phyloP scores from a whole-genome alignment of 2,329 filamentous ascomycete species.

The Fusarium chuoi region DNA sequence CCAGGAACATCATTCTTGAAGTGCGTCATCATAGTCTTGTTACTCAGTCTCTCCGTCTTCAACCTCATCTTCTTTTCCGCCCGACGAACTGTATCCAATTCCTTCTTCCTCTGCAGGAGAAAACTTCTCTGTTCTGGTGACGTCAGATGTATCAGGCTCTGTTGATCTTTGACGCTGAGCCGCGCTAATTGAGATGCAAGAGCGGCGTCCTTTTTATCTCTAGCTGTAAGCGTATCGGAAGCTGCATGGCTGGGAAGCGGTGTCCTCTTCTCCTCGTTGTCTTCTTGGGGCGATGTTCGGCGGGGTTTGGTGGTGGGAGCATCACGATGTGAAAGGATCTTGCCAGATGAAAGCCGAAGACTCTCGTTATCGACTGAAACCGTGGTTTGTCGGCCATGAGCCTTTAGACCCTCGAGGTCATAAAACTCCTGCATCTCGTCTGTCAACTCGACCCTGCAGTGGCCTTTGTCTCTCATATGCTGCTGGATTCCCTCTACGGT shows the following conservation, averaged over 20 bases:
- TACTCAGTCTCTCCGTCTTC: constrained; percentile 20
- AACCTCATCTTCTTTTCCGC: constrained; percentile 9
- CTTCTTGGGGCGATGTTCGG: not conserved
- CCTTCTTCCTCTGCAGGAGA: constrained; percentile 22
- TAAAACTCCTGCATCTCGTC: constrained; percentile 55
- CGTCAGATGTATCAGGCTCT: constrained; percentile 34
- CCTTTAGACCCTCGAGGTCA: constrained; percentile 33
- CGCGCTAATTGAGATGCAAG: constrained; percentile 23
- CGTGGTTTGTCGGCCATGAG: not conserved
- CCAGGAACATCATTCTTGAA: constrained; percentile 23
- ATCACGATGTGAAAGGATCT: constrained; percentile 31
- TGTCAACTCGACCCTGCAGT: constrained; percentile 56
- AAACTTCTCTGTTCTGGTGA: constrained; percentile 27
- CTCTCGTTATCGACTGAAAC: not conserved
- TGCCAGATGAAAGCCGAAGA: constrained; percentile 31
- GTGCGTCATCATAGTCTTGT: constrained; percentile 27
- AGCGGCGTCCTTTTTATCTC: constrained; percentile 3
- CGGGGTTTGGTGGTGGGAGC: not conserved
- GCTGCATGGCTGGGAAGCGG: fast-evolving
- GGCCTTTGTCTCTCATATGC: constrained; percentile 61
- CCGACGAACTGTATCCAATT: constrained; percentile 8
- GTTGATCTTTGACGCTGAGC: constrained; percentile 26
- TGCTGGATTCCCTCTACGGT: constrained; percentile 59
- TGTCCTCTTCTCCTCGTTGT: not conserved
- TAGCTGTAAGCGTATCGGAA: not conserved